Conservation (phyloP, 2,329 filamentous ascomycete species). For the Beauveria rudraprayagi region DNA sequence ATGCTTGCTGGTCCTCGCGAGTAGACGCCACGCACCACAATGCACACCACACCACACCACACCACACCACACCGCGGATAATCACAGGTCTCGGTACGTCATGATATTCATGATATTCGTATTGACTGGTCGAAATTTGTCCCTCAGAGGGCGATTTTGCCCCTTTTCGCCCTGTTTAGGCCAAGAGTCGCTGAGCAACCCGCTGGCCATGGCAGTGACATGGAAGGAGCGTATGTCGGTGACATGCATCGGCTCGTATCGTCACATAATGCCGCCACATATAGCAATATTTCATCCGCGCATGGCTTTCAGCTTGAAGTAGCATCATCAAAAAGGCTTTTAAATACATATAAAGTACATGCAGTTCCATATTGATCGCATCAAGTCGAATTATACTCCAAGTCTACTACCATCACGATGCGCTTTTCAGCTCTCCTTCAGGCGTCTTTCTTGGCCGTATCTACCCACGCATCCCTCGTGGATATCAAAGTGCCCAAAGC, state of each 20-base stretch:
- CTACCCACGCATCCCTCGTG: neutral
- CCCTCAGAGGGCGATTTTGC: neutral
- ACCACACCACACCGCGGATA: no score
- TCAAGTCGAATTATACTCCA: no score
- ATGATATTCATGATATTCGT: no score
- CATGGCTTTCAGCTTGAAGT: neutral
- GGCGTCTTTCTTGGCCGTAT: neutral
- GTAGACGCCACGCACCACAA: no score
- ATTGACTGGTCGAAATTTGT: no score
- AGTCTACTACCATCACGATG: neutral
- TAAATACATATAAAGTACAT: neutral
- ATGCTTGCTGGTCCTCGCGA: no score
- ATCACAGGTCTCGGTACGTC: no score
- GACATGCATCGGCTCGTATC: neutral
- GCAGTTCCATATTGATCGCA: neutral
- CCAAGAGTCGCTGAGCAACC: neutral
- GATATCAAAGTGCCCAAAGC: slow-evolving; percentile 5
- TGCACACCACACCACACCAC: no score
- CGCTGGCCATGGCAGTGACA: neutral
- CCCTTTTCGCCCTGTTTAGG: neutral
- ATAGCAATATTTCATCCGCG: neutral
- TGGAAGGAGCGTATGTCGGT: neutral
- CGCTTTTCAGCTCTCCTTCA: neutral
- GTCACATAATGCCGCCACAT: neutral
- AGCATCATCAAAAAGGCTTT: neutral